A percentile compares a stretch with the other conserved stretches of the same genome.
These are phyloP conservation scores for Labyrinthula sp. DNA, from an alignment of 352 stramenopile genomes.

Conservation along the genomic window DNA sequence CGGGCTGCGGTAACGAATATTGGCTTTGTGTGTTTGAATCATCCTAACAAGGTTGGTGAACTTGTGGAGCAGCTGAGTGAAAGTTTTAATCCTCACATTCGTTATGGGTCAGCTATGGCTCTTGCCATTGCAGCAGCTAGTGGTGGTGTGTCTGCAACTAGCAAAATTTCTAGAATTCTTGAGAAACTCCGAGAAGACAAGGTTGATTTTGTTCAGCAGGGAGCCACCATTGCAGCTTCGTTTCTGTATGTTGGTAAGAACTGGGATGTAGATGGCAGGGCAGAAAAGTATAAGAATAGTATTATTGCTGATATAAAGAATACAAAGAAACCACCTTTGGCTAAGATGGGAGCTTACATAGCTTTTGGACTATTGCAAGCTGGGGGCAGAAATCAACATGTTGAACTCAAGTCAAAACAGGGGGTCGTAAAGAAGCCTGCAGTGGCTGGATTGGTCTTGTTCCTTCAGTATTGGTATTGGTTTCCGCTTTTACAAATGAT, in stretches of 20 bases:
- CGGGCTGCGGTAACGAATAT: conserved; percentile 86
- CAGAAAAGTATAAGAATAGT: conserved; percentile 51
- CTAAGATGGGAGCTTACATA: conserved; percentile 94
- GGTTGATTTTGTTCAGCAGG: conserved; percentile 94
- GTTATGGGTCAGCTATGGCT: conserved; percentile 92
- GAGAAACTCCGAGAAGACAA: conserved; percentile 91
- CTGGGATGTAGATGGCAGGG: conserved; percentile 54
- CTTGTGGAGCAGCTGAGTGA: conserved; percentile 82
- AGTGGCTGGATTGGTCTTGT: conserved; percentile 82
- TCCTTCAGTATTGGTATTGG: conserved; percentile 98
- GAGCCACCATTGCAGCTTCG: conserved; percentile 75
- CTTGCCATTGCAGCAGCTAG: conserved; percentile 90
- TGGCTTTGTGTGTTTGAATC: conserved; percentile 93
- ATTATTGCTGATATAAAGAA: conserved; percentile 64
- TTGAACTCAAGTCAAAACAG: conserved; percentile 77
- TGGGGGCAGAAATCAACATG: conserved; percentile 82
- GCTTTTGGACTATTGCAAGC: conserved; percentile 88
- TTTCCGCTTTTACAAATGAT: conserved; percentile 96
- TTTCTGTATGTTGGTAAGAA: conserved; percentile 98
- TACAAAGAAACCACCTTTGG: conserved; percentile 89
- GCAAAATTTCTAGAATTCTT: conserved; percentile 83
- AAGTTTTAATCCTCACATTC: conserved; percentile 97
- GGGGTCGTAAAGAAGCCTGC: conserved; percentile 91
- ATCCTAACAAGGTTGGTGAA: conserved; percentile 65
- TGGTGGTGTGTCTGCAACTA: conserved; percentile 55